These are phyloP conservation scores for Mycosphaerella sp. DNA, from an alignment of 2,329 filamentous ascomycete genomes.

Conservation along the genomic window DNA sequence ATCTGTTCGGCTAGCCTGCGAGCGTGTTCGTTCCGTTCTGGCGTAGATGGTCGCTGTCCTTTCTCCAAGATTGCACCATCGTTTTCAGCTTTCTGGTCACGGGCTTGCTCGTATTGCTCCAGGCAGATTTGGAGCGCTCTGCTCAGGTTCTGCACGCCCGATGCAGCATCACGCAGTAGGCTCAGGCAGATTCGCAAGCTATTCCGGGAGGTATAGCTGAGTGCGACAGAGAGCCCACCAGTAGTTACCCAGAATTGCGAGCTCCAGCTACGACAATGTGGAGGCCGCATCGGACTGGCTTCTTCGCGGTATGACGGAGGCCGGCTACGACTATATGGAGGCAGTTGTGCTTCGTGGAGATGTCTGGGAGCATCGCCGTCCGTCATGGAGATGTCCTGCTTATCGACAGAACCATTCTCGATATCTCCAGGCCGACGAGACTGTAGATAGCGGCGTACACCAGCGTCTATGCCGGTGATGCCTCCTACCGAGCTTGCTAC, in stretches of 20 bases:
- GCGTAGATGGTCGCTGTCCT: slow-evolving; percentile 27
- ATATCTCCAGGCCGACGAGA: slow-evolving; percentile 50
- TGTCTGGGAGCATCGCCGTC: slow-evolving; percentile 43
- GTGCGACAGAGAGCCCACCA: slow-evolving; percentile 80
- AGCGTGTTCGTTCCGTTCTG: slow-evolving; percentile 35
- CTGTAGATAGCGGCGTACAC: slow-evolving; percentile 74
- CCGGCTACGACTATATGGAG: slow-evolving; percentile 73
- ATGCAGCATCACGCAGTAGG: slow-evolving; percentile 75
- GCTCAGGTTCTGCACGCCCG: slow-evolving; percentile 70
- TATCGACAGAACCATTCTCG: slow-evolving; percentile 34
- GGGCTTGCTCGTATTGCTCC: slow-evolving; percentile 64
- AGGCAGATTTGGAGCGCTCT: slow-evolving; percentile 66
- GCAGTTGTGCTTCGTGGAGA: slow-evolving; percentile 59
- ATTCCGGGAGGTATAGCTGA: slow-evolving; percentile 79
- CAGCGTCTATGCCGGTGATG: slow-evolving; percentile 79
- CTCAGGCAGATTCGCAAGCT: slow-evolving; percentile 78
- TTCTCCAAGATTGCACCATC: slow-evolving; percentile 37
- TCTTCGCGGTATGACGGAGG: slow-evolving; percentile 33
- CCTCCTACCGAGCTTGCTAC: slow-evolving; percentile 78
- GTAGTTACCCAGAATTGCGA: slow-evolving; percentile 71
- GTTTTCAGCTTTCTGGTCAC: slow-evolving; percentile 43
- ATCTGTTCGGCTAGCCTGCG: slow-evolving; percentile 69
- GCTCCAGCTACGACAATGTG: slow-evolving; percentile 57
- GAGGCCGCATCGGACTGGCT: slow-evolving; percentile 31
- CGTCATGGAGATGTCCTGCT: slow-evolving; percentile 41